phyloP scores from a whole-genome alignment of 345 rosid genomes.

The Citrus sinensis region DNA sequence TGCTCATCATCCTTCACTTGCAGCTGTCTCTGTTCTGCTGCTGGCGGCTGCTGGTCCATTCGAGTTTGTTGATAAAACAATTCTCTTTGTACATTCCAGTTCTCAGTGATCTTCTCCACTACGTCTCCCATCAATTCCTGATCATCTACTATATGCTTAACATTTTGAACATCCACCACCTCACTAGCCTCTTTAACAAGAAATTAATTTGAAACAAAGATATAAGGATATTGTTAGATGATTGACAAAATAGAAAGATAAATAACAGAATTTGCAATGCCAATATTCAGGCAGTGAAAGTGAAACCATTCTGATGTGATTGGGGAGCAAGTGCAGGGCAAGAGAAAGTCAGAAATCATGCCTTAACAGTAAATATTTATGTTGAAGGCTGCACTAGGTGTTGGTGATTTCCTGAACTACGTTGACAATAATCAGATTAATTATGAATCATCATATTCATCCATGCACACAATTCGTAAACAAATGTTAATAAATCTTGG shows the following conservation, averaged over 20 bases:
- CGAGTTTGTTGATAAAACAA: slow-evolving; percentile 46
- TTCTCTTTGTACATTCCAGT: slow-evolving; percentile 55
- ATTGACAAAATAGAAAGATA: background rate
- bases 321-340: background rate
- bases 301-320: background rate
- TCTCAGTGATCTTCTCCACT: slow-evolving; percentile 41
- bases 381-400: background rate
- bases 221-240: background rate
- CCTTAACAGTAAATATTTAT: too few species aligned
- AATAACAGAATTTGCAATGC: background rate
- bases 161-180: slow-evolving; percentile 45
- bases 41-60: slow-evolving; percentile 16
- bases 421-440: background rate
- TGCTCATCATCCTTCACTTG: slow-evolving; percentile 7
- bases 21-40: slow-evolving; percentile 13
- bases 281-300: background rate
- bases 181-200: slow-evolving; percentile 42
- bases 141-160: slow-evolving; percentile 56
- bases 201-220: slow-evolving; percentile 20
- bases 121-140: slow-evolving; percentile 40
- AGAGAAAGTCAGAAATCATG: background rate
- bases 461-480: background rate
- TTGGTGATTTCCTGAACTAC: background rate
- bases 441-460: background rate
- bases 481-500: background rate